Evolutionary conservation across 2,329 filamentous ascomycete species (phyloP), one percentile per base, ranked within the genome.

Genomic region (Arthrobotrys iridis): DNA sequence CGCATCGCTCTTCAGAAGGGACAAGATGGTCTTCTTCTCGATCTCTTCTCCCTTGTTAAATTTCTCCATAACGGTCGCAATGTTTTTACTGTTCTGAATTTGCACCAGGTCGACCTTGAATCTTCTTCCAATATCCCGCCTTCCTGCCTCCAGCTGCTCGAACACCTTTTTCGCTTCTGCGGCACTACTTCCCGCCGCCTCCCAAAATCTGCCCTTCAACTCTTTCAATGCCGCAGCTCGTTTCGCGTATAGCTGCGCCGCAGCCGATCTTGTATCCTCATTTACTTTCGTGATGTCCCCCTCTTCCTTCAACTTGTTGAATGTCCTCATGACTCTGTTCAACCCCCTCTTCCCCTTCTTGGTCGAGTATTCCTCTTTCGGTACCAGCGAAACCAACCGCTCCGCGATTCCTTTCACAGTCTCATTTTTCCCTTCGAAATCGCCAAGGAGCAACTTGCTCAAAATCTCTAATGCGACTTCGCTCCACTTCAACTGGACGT

Each of bases 51-150:
- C 68, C 6, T 45, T 59, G 11, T 60, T 35, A n/a, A 75, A 35
- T 18, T 35, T 57, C 15, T 50, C 46, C 1, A 75, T 40, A 22
- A 64, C n/a, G 1, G 15, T 20, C 8, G 48, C 48, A 22, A 75
- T 75, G 30, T 75, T 75, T 40, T 64, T 68, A 8, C 57, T 50
- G 37, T 75, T 75, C 22, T 75, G 71, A 26, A 75, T 41, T 24
- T 64, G 64, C 45, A 68, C 71, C 0, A 6, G 35, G 2, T 75
- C 63, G 11, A 68, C 55, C n/a, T 59, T 63, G 45, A 68, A 75
- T 15, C 22, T n/a, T 4, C 13, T 35, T 13, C 46, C 71, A 4
- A 64, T 46, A 11, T 63, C 63, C 24, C 26, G 20, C 20, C 28
- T 41, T 30, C 68, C 52, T 24, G 22, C 20, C 13, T 68, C 57